A percentile compares a stretch with the other conserved stretches of the same genome.
Conservation (phyloP, 352 stramenopile species). For the Phytophthora uliginosa region DNA sequence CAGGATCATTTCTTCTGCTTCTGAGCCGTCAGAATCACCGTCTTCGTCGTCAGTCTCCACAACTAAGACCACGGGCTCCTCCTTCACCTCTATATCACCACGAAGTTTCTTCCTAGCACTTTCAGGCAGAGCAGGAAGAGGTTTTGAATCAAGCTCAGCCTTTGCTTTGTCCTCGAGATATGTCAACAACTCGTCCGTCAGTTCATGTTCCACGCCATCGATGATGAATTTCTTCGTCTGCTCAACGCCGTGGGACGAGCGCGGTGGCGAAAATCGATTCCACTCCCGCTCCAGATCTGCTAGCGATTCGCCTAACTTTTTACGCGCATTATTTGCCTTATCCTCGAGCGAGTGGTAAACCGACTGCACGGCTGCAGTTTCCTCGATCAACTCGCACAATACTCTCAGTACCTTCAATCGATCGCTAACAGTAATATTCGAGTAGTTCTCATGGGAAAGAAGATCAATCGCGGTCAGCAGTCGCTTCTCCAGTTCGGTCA, state of each 20-base stretch:
- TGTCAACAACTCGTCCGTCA: constrained; percentile 76
- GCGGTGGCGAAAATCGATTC: constrained; percentile 59
- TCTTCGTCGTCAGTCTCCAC: constrained; percentile 34
- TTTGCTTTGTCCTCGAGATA: constrained; percentile 75
- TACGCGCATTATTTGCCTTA: constrained; percentile 66
- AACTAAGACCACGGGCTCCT: constrained; percentile 14
- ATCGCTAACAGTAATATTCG: constrained; percentile 58
- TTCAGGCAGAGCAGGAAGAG: constrained; percentile 56
- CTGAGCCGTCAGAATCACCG: constrained; percentile 44
- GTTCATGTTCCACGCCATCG: constrained; percentile 72
- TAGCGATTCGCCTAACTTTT: constrained; percentile 59
- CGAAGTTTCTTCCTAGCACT: constrained; percentile 43
- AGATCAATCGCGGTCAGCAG: constrained; percentile 67
- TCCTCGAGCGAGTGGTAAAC: constrained; percentile 75
- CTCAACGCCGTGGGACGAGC: constrained; percentile 58
- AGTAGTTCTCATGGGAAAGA: constrained; percentile 79
- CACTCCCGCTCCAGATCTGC: constrained; percentile 75
- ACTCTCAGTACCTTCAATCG: constrained; percentile 68
- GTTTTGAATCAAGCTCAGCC: constrained; percentile 64
- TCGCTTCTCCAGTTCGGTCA: constrained; percentile 76
- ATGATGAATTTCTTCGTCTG: constrained; percentile 78
- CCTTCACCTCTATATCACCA: constrained; percentile 18
- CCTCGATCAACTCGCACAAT: constrained; percentile 76
- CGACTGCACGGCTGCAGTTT: constrained; percentile 60
- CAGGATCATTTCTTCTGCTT: constrained; percentile 59